Conservation (phyloP, 2,329 filamentous ascomycete genomes). For the Fusarium transvaalense region DNA sequence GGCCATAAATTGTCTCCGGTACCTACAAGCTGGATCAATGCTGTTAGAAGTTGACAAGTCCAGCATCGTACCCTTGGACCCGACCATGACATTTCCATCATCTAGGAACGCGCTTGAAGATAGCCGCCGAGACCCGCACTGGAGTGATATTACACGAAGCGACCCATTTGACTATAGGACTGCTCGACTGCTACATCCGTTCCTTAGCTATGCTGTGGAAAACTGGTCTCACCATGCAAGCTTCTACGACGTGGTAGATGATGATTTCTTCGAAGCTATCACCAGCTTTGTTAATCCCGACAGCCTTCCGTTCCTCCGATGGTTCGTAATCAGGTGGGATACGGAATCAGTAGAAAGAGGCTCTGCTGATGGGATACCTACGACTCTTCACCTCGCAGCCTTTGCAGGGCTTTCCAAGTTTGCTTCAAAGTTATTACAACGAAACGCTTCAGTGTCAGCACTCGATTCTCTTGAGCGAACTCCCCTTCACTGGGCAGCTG, state of each 20-base stretch:
- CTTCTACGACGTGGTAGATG: constrained; percentile 35
- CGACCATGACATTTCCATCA: constrained; percentile 9
- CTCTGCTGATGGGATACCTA: constrained; percentile 24
- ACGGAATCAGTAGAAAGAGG: constrained; percentile 15
- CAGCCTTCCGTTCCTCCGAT: constrained; percentile 24
- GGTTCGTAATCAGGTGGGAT: constrained; percentile 38
- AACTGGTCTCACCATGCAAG: constrained; percentile 45
- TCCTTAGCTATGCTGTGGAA: constrained; percentile 39
- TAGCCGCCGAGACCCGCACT: not conserved
- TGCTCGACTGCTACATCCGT: constrained; percentile 37
- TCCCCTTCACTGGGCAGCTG: constrained; percentile 42
- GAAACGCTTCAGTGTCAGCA: constrained; percentile 5
- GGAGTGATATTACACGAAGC: not conserved
- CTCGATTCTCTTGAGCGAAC: constrained; percentile 30
- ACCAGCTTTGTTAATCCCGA: constrained; percentile 13
- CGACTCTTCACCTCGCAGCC: constrained; percentile 36
- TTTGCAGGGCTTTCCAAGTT: constrained; percentile 40
- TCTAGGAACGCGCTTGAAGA: not conserved
- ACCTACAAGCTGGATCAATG: constrained; percentile 38
- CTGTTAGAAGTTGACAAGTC: constrained; percentile 18
- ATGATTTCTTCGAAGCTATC: constrained; percentile 19
- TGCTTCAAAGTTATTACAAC: constrained; percentile 2
- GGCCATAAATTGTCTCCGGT: constrained; percentile 32
- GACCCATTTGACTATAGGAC: constrained; percentile 30
- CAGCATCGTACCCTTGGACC: not conserved